Conservation (phyloP, 2,329 filamentous ascomycete genomes). For the Colletotrichum gigasporum region DNA sequence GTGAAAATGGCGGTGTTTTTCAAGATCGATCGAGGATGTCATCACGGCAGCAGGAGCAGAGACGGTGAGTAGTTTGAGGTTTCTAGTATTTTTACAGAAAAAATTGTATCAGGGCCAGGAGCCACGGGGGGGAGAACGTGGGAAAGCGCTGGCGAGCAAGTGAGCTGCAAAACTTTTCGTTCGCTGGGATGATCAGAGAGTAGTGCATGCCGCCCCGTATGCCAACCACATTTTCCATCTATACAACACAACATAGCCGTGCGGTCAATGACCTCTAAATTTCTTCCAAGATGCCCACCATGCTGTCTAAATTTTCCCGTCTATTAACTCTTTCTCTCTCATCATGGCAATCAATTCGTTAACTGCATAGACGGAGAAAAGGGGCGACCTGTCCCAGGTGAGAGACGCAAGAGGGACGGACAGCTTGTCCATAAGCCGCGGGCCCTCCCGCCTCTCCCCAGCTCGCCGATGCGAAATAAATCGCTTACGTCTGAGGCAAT, state of each 20-base stretch:
- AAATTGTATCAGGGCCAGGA: slow-evolving; percentile 30
- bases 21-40: too few relatives aligned
- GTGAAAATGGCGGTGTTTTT: too few relatives aligned
- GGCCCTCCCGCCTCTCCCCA: slow-evolving; percentile 15
- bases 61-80: slow-evolving; percentile 12
- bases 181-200: slow-evolving; percentile 20
- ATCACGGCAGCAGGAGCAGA: too few relatives aligned
- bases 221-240: slow-evolving; percentile 27
- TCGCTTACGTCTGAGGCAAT: slow-evolving; percentile 28
- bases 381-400: slow-evolving; percentile 28
- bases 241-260: slow-evolving; percentile 30
- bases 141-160: slow-evolving; percentile 1
- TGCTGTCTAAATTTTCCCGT: slow-evolving; percentile 30
- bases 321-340: slow-evolving; percentile 27
- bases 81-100: slow-evolving; percentile 34
- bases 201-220: too few relatives aligned
- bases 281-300: slow-evolving; percentile 29
- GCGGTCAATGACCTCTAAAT: slow-evolving; percentile 32
- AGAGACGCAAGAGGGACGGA: neutral
- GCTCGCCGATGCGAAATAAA: slow-evolving; percentile 30
- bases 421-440: slow-evolving; percentile 22
- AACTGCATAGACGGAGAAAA: slow-evolving; percentile 23
- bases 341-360: slow-evolving; percentile 20
- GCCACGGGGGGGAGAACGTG: slow-evolving; percentile 26
- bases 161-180: slow-evolving; percentile 27